Conservation (phyloP, 2,329 filamentous ascomycete species). For the Aurifilum marmelostoma region DNA sequence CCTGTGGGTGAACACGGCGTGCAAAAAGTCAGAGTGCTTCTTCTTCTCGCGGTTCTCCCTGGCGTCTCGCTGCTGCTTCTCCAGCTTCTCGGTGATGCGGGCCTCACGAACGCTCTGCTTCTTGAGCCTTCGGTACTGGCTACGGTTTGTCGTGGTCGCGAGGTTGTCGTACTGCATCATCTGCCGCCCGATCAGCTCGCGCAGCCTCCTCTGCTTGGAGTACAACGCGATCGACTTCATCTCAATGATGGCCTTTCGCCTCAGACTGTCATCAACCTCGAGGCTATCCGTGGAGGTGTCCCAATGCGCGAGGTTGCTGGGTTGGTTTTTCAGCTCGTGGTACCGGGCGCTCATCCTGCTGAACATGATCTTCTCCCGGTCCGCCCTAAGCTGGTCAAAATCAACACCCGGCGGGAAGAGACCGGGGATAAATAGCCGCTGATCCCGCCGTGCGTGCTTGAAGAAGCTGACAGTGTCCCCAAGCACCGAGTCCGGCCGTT, state of each 20-base stretch:
- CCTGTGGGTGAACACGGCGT: constrained; percentile 81
- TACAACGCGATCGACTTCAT: constrained; percentile 90
- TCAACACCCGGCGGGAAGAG: constrained; percentile 90
- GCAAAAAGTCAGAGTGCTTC: constrained; percentile 91
- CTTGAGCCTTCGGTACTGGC: constrained; percentile 90
- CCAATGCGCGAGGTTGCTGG: constrained; percentile 86
- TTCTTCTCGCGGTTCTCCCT: constrained; percentile 97
- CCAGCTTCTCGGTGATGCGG: constrained; percentile 95
- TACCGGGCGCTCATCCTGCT: constrained; percentile 88
- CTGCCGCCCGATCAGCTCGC: constrained; percentile 84
- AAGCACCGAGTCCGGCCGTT: constrained; percentile 65
- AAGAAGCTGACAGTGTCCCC: constrained; percentile 72
- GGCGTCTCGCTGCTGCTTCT: constrained; percentile 97
- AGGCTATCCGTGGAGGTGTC: constrained; percentile 71
- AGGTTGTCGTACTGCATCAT: constrained; percentile 97
- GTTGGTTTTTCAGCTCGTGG: constrained; percentile 78
- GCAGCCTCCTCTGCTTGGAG: constrained; percentile 82
- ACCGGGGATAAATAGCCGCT: constrained; percentile 80
- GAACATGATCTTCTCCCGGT: constrained; percentile 85
- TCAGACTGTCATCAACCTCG: constrained; percentile 78
- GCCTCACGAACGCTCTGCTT: constrained; percentile 95
- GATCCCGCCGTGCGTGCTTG: constrained; percentile 75
- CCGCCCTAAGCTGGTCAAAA: constrained; percentile 80
- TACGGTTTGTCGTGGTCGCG: constrained; percentile 94
- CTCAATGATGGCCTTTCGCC: constrained; percentile 90